Base-by-base conservation (phyloP, 331 rosid genomes). In the Malus hybrid region DNA sequence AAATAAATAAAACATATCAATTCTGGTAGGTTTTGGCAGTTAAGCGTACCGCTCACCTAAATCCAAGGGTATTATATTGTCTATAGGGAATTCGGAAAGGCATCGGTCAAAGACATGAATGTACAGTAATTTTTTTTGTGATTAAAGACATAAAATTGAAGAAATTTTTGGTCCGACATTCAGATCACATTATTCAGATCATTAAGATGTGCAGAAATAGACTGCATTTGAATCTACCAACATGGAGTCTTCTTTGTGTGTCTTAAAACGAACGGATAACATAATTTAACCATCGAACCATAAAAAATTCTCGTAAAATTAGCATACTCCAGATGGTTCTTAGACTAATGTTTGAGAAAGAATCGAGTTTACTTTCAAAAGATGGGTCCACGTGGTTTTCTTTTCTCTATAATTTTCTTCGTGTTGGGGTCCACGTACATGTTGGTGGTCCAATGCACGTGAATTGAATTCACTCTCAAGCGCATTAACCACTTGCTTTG, bases 391-490 rank as follows among this genome's bases (percentile, higher is more conserved):
- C 75, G 9, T 44, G 78, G 7, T 24, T n/a, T 56, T 24, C 16
- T 61, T 65, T 59, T 39, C 39, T 3, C 12, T 60, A 8, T 31
- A 10, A 24, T 22, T 39, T 59, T 36, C 3, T 39, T 39, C 34
- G 12, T 36, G 68, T 59, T 28, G 1, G 33, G 39, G 57, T 65
- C 71, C 69, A 59, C 55, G 32, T 76, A 61, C 61, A 48, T 15
- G 62, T 59, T 60, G 16, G 76, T 60, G 16, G 76, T 77, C 76
- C 62, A 66, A 22, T 15, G 28, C 78, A 81, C 81, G 81, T 81
- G 85, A 76, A 14, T 55, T 67, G 61, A 34, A 69, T 44, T 33
- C 50, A 15, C 22, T 64, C 19, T 19, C 65, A n/a, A 8, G 27
- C 65, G 7, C 36, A 6, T 31, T 15, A 27, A 13, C 15, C 20